Conservation (phyloP, 2,329 filamentous ascomycete genomes). For the Pochonia chlamydosporia region DNA sequence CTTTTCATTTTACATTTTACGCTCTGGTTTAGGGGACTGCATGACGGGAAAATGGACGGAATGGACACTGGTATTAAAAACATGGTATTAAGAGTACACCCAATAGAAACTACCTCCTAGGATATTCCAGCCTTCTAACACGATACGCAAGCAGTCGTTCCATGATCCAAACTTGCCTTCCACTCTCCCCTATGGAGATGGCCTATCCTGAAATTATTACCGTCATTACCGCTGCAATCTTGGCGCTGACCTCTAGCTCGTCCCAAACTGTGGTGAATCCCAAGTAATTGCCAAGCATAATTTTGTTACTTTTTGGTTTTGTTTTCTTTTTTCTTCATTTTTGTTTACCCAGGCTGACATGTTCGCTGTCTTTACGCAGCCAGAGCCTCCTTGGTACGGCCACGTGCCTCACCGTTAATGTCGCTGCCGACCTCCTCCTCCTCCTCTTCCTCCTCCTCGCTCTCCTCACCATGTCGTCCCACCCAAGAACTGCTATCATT, state of each 20-base stretch:
- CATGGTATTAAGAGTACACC: constrained; percentile 22
- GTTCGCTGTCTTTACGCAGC: constrained; percentile 29
- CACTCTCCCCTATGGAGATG: constrained; percentile 22
- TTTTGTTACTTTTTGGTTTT: background rate
- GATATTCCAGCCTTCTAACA: constrained; percentile 16
- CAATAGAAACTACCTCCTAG: constrained; percentile 16
- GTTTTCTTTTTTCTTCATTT: background rate
- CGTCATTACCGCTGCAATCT: constrained; percentile 6
- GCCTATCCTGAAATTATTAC: constrained; percentile 10
- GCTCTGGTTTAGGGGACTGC: too few species aligned
- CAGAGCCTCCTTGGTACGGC: constrained; percentile 48
- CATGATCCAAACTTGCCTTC: constrained; percentile 3
- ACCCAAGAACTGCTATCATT: constrained; percentile 83
- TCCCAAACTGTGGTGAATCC: background rate
- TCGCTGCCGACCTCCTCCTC: constrained; percentile 53
- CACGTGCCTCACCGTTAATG: constrained; percentile 51
- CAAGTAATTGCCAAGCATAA: background rate
- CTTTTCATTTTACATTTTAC: too few species aligned
- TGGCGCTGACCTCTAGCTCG: background rate
- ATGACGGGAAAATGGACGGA: too few species aligned
- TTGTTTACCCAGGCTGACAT: background rate
- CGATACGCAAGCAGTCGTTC: constrained; percentile 4
- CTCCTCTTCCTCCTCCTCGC: constrained; percentile 57
- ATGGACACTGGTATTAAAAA: background rate
- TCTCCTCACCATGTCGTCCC: constrained; percentile 59